These are phyloP conservation scores for Kandelia obovata DNA, from an alignment of 345 rosid species.

Conservation along the genomic window DNA sequence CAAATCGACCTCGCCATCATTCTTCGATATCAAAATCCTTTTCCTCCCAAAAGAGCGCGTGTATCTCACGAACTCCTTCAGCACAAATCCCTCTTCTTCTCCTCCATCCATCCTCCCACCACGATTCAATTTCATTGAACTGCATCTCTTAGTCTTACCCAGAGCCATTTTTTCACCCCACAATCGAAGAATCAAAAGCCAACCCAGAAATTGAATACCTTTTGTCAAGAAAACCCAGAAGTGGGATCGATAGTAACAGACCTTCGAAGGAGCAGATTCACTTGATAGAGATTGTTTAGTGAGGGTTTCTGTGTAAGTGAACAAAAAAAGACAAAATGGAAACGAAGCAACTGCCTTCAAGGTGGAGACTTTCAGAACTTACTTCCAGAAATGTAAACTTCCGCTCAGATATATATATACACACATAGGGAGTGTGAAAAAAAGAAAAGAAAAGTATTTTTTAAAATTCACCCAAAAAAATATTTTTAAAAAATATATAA, in stretches of 20 bases:
- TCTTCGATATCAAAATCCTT: constrained; percentile 49
- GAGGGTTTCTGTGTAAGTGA: neutral
- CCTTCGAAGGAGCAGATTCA: neutral
- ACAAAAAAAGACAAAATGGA: neutral
- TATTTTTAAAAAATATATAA: neutral
- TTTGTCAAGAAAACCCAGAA: neutral
- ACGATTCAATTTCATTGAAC: constrained; percentile 31
- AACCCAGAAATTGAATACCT: neutral
- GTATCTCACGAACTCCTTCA: constrained; percentile 41
- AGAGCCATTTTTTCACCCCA: constrained; percentile 37
- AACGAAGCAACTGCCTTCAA: neutral
- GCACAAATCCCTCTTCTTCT: constrained; percentile 19
- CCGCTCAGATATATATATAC: neutral
- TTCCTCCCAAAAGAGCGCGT: constrained; percentile 68
- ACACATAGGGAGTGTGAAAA: neutral
- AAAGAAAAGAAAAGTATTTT: neutral
- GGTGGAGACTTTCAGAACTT: neutral
- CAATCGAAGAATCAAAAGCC: neutral
- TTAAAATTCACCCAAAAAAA: neutral
- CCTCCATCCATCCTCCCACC: constrained; percentile 16
- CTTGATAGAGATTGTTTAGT: neutral
- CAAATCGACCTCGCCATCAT: neutral
- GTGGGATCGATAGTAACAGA: neutral
- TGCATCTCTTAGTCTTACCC: constrained; percentile 38
- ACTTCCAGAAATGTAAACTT: neutral